These are phyloP conservation scores for Puccinia triticina DNA, from an alignment of 1,284 basidiomycete genomes.

Conservation along the genomic window DNA sequence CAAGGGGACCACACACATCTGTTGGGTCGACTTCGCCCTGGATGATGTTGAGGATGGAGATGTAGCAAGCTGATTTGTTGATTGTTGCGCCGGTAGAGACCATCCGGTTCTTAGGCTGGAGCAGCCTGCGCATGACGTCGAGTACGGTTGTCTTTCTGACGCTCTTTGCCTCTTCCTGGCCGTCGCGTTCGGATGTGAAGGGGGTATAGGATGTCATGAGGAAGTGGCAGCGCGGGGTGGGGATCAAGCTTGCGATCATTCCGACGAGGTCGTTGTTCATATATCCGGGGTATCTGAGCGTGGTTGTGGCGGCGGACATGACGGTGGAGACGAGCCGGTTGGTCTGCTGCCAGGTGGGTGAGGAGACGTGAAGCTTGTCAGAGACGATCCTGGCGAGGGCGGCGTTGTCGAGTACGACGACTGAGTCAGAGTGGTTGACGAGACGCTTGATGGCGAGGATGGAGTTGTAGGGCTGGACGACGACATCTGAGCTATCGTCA, in stretches of 20 bases:
- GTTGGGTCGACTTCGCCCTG: constrained; percentile 97
- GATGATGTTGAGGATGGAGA: constrained; percentile 97
- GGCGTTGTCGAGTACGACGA: constrained; percentile 95
- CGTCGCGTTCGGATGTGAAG: constrained; percentile 79
- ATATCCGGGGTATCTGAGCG: constrained; percentile 94
- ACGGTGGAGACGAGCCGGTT: constrained; percentile 87
- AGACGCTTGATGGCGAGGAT: constrained; percentile 91
- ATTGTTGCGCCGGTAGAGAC: constrained; percentile 79
- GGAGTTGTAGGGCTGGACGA: constrained; percentile 97
- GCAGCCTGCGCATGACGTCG: constrained; percentile 95
- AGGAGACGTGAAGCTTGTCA: constrained; percentile 85
- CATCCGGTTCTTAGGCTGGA: constrained; percentile 98
- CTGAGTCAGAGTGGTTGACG: constrained; percentile 93
- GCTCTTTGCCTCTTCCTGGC: constrained; percentile 70
- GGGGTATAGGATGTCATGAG: constrained; percentile 99
- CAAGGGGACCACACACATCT: constrained; percentile 68
- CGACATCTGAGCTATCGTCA: constrained; percentile 79
- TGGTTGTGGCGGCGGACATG: constrained; percentile 95
- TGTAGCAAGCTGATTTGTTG: constrained; percentile 89
- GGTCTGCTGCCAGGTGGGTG: constrained; percentile 89
- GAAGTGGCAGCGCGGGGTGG: constrained; percentile 98
- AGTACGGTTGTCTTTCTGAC: constrained; percentile 92
- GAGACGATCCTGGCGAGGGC: constrained; percentile 88
- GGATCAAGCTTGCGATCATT: constrained; percentile 94
- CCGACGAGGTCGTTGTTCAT: constrained; percentile 99